A percentile compares a stretch with the other conserved stretches of the same genome.
These are phyloP conservation scores for Kalanchoe fedtschenkoi DNA, from an alignment of 164 flowering plant genomes.

Conservation along the genomic window DNA sequence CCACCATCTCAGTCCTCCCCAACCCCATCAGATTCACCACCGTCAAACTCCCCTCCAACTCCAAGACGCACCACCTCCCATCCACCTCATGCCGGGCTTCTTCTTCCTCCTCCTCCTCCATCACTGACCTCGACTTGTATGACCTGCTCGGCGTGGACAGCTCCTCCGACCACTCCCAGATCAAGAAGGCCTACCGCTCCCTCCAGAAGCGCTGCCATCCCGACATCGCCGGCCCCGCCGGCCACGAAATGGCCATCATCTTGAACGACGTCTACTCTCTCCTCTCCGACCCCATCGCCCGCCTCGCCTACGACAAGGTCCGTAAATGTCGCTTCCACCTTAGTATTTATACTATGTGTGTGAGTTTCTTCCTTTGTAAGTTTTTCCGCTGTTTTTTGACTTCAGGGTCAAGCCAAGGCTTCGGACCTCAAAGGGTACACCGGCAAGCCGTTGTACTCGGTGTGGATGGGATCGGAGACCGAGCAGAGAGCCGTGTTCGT, in stretches of 20 bases:
- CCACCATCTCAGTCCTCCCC: too few relatives aligned
- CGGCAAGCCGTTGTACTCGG: conserved; percentile 71
- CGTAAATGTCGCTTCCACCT: background rate
- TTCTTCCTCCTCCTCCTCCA: conserved; percentile 17
- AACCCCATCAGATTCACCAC: too few relatives aligned
- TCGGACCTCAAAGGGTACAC: conserved; percentile 60
- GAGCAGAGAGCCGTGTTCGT: conserved; percentile 84
- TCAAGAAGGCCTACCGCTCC: conserved; percentile 60
- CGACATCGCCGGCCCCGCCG: conserved; percentile 74
- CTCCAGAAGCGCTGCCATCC: conserved; percentile 93
- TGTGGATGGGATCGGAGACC: conserved; percentile 65
- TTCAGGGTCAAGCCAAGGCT: conserved; percentile 61
- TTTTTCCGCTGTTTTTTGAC: background rate
- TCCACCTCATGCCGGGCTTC: conserved; percentile 42
- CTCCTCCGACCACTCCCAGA: conserved; percentile 42
- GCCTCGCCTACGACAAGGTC: conserved; percentile 72
- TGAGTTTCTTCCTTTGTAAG: background rate
- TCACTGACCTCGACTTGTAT: conserved; percentile 61
- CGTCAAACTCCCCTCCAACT: too few relatives aligned
- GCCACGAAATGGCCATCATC: conserved; percentile 95
- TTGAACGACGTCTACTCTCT: conserved; percentile 63
- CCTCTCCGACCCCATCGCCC: conserved; percentile 64
- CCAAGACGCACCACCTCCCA: too few relatives aligned
- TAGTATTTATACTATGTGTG: background rate
- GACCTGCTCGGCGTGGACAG: conserved; percentile 80